A percentile compares a stretch with the other conserved stretches of the same genome.
Conservation (phyloP, 345 rosid species). For the Microcos paniculata region DNA sequence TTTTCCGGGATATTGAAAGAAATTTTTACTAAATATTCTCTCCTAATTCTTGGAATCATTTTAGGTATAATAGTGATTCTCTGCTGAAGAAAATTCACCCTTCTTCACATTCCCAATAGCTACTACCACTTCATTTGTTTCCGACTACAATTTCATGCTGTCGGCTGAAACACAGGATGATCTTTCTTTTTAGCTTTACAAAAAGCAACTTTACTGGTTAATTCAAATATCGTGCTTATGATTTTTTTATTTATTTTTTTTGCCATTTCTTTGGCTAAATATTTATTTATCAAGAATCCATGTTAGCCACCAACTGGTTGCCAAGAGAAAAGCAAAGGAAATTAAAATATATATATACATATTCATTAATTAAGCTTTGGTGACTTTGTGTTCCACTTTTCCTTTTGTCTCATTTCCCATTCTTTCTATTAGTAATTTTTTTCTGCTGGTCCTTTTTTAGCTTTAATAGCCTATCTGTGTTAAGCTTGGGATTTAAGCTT, state of each 20-base stretch:
- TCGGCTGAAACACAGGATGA: slow-evolving; percentile 10
- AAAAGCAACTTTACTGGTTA: slow-evolving; percentile 23
- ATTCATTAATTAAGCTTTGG: not conserved
- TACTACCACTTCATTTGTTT: slow-evolving; percentile 1
- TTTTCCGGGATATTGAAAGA: not conserved
- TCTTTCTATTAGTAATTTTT: slow-evolving; percentile 10
- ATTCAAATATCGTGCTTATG: not conserved
- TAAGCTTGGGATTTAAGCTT: slow-evolving; percentile 38
- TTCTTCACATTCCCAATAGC: not conserved
- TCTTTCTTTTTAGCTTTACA: slow-evolving; percentile 4
- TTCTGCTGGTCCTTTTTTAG: not conserved
- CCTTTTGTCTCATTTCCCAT: slow-evolving; percentile 7
- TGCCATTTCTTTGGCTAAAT: not conserved
- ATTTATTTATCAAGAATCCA: not conserved
- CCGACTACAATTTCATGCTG: slow-evolving; percentile 13
- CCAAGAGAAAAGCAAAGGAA: not conserved
- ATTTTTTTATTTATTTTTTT: not conserved
- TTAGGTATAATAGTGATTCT: not conserved
- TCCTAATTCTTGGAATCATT: not conserved
- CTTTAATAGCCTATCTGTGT: slow-evolving; percentile 8
- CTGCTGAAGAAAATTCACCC: not conserved
- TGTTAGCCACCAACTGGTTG: not conserved
- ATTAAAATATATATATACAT: not conserved
- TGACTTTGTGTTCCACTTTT: slow-evolving; percentile 14
- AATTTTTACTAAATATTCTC: not conserved